Conservation (phyloP, 106 monocot species). For the Triglochin maritima region DNA sequence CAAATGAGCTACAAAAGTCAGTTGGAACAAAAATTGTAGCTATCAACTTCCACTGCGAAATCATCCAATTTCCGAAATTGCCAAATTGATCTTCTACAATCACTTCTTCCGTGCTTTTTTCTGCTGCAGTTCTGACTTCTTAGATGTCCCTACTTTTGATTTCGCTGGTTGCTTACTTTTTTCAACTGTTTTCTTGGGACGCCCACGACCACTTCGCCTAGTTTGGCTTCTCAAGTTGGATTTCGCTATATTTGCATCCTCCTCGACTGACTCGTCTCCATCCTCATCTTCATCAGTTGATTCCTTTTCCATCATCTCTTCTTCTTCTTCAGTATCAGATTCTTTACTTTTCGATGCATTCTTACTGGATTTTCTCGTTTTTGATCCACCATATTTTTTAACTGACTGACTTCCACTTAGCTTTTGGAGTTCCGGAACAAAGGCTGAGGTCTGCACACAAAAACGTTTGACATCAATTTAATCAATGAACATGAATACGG, state of each 20-base stretch:
- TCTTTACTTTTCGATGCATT: constrained; percentile 7
- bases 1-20: too few relatives aligned
- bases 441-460: constrained; percentile 59
- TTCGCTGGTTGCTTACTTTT: not conserved
- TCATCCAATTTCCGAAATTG: too few relatives aligned
- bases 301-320: not conserved
- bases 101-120: constrained; percentile 9
- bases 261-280: constrained; percentile 2
- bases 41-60: too few relatives aligned
- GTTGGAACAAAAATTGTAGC: too few relatives aligned
- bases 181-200: not conserved
- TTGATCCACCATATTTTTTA: constrained; percentile 8
- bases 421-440: constrained; percentile 80
- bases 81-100: not conserved
- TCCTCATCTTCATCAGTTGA: not conserved
- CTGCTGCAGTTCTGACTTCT: not conserved
- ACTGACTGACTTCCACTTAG: constrained; percentile 20
- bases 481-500: too few relatives aligned
- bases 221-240: not conserved
- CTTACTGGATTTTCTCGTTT: not conserved
- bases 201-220: not conserved
- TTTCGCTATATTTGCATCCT: not conserved
- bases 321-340: constrained; percentile 6
- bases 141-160: not conserved
- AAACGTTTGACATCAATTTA: not conserved